phyloP scores from a whole-genome alignment of 371 early-diverging fungal genomes.

The Mucor lusitanicus region DNA sequence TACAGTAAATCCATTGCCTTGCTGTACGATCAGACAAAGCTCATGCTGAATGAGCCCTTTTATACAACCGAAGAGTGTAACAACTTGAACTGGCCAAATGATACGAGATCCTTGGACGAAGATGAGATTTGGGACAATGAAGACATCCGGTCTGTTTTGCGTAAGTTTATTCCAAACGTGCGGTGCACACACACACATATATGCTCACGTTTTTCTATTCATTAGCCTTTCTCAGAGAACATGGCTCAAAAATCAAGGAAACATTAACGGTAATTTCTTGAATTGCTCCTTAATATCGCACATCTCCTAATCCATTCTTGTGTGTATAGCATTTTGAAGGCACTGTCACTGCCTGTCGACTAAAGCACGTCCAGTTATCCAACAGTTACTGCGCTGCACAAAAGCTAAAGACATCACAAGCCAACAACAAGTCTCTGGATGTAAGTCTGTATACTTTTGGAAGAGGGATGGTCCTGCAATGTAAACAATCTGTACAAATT shows the following conservation, averaged over 20 bases:
- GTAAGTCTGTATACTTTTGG: conserved; percentile 1
- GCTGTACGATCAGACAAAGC: conserved; percentile 21
- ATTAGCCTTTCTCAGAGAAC: conserved; percentile 19
- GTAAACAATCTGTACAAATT: background rate
- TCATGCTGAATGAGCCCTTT: conserved; percentile 22
- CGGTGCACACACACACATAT: too few relatives aligned
- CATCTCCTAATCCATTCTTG: background rate
- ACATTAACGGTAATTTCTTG: conserved; percentile 15
- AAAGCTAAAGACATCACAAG: conserved; percentile 20
- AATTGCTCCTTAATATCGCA: background rate
- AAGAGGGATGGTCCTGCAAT: background rate
- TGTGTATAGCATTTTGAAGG: conserved; percentile 22
- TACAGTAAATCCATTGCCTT: conserved; percentile 24
- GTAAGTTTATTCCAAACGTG: conserved; percentile 1
- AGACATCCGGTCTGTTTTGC: conserved; percentile 15
- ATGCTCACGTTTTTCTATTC: background rate
- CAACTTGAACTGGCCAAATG: conserved; percentile 16
- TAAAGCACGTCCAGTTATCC: conserved; percentile 21
- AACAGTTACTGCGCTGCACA: conserved; percentile 29
- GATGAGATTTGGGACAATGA: conserved; percentile 15
- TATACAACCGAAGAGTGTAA: conserved; percentile 17
- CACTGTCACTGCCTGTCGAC: conserved; percentile 11
- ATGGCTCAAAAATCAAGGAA: conserved; percentile 24
- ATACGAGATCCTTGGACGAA: conserved; percentile 6
- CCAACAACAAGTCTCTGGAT: conserved; percentile 18